Conservation (phyloP, 768 basidiomycete genomes). For the Tephrocybe sp. region DNA sequence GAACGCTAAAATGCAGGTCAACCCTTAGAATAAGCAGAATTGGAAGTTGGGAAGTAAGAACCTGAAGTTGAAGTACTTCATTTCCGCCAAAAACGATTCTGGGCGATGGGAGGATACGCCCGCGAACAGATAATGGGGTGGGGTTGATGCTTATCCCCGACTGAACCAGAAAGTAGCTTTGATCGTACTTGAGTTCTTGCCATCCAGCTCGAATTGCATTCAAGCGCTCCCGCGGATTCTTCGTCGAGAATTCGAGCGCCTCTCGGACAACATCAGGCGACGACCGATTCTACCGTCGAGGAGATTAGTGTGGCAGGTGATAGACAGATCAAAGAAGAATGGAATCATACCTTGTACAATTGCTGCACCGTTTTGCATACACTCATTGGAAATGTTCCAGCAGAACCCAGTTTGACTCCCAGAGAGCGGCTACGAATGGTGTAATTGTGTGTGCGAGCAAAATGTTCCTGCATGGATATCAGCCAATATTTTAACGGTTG, state of each 20-base stretch:
- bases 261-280: slow-evolving; percentile 29
- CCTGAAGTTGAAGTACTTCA: slow-evolving; percentile 11
- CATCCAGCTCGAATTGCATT: slow-evolving; percentile 25
- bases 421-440: slow-evolving; percentile 21
- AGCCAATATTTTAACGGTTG: neutral
- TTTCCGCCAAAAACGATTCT: slow-evolving; percentile 26
- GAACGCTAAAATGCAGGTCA: slow-evolving; percentile 12
- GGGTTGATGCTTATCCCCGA: slow-evolving; percentile 34
- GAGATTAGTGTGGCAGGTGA: neutral
- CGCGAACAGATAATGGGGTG: slow-evolving; percentile 29
- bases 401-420: slow-evolving; percentile 25
- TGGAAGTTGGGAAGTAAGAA: neutral
- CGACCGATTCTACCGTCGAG: slow-evolving; percentile 24
- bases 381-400: slow-evolving; percentile 27
- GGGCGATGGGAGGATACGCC: slow-evolving; percentile 34
- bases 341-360: slow-evolving; percentile 32
- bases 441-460: slow-evolving; percentile 19
- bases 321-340: neutral
- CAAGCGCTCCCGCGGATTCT: slow-evolving; percentile 21
- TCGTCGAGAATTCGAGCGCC: slow-evolving; percentile 25
- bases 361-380: slow-evolving; percentile 27
- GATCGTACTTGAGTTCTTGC: slow-evolving; percentile 30
- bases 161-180: slow-evolving; percentile 39
- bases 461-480: slow-evolving; percentile 25
- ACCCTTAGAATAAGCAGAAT: neutral